Evolutionary conservation across 78 protist species (phyloP), one percentile per base, ranked within the genome.

Genomic region (Cyanophora paradoxa): DNA sequence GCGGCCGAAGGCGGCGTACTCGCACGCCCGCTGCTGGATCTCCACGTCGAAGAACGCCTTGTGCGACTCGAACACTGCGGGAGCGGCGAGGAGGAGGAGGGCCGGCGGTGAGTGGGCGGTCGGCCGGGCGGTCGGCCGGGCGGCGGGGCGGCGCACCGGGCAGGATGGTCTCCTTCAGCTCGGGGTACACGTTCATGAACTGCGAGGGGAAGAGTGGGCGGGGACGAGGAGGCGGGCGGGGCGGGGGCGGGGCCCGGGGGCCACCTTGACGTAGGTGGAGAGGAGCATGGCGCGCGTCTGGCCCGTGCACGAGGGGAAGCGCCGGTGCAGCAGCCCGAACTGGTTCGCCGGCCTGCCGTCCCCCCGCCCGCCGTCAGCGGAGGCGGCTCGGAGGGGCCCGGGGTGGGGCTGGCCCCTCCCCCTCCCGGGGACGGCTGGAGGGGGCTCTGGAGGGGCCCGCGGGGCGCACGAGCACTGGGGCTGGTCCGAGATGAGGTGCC

Each of bases 1-100:
- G 20, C 26, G 33, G 5, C 30, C 14, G 41, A 95, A 74, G 64
- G 61, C 68, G 22, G 66, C 30, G 86, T 94, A 96, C 74, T 96
- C 99, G 73, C 42, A 19, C 20, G 99, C 97, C 41, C 99, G 95
- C 86, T 97, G 98, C 82, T 97, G 99, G 40, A 95, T 28, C 77
- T 95, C 99, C 42, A 28, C 28, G 77, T 95, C 93, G 33, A 90
- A 77, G 41, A 46, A 20, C 20, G 70, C 13, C n/a, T 41, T 3
- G 59, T 46, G 17, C 46, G 16, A 41, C 24, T 31, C 19, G 77
- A 94, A 65, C 34, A 89, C 28, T 28, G 58, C 81, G 67, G 20
- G n/a, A n/a, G n/a, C n/a, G n/a, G n/a, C n/a, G 11, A 17, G 11
- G 8, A 14, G 42, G 59, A 20, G 48, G 39, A 74, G 67, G 36